Percentiles rank a stretch among this genome's conserved stretches.
phyloP scores from a whole-genome alignment of 2,329 filamentous ascomycete species.

The Tricladium varicosporioides region DNA sequence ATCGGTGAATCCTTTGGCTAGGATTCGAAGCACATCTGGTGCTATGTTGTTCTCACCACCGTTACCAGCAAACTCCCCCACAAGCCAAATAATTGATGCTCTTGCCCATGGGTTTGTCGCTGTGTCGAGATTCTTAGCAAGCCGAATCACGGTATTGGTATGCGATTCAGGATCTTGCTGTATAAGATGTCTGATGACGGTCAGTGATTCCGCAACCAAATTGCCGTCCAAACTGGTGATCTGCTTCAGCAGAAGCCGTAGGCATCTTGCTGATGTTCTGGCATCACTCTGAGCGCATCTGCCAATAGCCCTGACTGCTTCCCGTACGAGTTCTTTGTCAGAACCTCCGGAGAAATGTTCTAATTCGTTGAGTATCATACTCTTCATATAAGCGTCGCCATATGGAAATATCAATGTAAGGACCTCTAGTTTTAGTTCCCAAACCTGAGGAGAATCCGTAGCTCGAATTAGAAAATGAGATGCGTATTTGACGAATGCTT shows the following conservation, averaged over 20 bases:
- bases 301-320: constrained; percentile 89
- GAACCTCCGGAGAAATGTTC: constrained; percentile 84
- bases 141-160: constrained; percentile 77
- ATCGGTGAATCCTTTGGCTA: constrained; percentile 79
- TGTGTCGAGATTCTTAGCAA: constrained; percentile 89
- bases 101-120: constrained; percentile 84
- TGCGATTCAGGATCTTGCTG: constrained; percentile 84
- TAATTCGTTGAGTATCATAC: constrained; percentile 85
- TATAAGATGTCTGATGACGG: constrained; percentile 92
- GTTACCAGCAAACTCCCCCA: constrained; percentile 85
- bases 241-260: constrained; percentile 79
- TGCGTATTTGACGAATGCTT: constrained; percentile 82
- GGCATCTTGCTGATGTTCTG: constrained; percentile 71
- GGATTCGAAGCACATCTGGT: constrained; percentile 83
- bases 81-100: constrained; percentile 95
- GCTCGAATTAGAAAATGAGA: constrained; percentile 86
- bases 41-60: constrained; percentile 86
- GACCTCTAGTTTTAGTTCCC: constrained; percentile 89
- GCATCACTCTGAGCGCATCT: constrained; percentile 81
- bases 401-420: constrained; percentile 89
- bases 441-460: constrained; percentile 76
- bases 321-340: constrained; percentile 76
- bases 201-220: constrained; percentile 87
- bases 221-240: constrained; percentile 86
- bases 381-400: constrained; percentile 71